Base-by-base conservation (phyloP, 2,329 filamentous ascomycete genomes). In the Neofusicoccum kwambonambiense region DNA sequence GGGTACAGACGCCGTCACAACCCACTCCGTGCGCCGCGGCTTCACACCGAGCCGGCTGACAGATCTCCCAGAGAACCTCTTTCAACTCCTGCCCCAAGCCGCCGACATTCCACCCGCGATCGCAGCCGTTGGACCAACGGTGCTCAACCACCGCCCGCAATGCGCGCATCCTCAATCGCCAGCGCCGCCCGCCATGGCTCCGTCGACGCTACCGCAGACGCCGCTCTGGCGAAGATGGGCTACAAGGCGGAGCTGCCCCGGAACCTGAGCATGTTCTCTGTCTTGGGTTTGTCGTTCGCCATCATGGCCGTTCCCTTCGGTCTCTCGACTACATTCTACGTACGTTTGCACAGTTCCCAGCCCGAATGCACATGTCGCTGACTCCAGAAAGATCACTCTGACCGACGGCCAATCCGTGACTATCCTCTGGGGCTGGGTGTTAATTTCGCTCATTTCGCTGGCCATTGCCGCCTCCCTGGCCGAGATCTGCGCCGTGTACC, bases 261-360 rank as follows among this genome's bases (percentile, higher is more conserved):
- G 66, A 87, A 86, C 69, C 74, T 91, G 68, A 87, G 85, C 73
- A 90, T 90, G 87, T 76, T 90, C 71, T 89, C 86, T 71, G 86
- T 91, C 34, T 79, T 91, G 50, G 89, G 89, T 58, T 71, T 89
- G 77, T 83, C 87, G 50, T 91, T 91, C 72, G 89, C 89, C 60
- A 91, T 92, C 75, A 91, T 91, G 87, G 89, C 89, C 11, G 87
- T 88, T 11, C 87, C 87, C 0, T 90, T 88, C 69, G 89, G 89
- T 41, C 80, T 90, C 42, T 86, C 82, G 35, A 90, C 89, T 15
- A 91, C 89, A 1, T 80, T 91, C 67, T 87, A 86, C 76, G 56
- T 60, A 37, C n/a, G 41, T 19, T 19, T 47, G 15, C 13, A 8
- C 3, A 54, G 35, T 45, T 44, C 41, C 41, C 15, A 31, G 15